A percentile compares a stretch with the other conserved stretches of the same genome.
phyloP scores from a whole-genome alignment of 345 rosid genomes.

The Syzygium aromaticum region DNA sequence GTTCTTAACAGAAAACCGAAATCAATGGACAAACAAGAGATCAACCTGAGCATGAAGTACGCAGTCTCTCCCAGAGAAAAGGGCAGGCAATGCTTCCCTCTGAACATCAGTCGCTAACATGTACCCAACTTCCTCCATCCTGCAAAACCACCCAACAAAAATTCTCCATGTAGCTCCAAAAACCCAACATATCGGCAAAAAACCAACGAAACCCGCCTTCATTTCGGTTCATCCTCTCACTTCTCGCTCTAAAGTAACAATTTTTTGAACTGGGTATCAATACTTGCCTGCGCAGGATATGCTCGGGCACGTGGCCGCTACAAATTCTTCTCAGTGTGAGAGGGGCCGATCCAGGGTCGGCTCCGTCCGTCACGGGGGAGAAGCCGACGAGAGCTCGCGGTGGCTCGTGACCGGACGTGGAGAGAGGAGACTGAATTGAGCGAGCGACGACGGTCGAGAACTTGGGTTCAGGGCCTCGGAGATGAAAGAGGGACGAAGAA shows the following conservation, averaged over 20 bases:
- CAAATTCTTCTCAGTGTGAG: conserved; percentile 31
- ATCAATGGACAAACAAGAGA: neutral
- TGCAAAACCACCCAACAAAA: conserved; percentile 9
- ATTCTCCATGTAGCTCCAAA: neutral
- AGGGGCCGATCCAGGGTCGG: neutral
- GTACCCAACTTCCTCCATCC: conserved; percentile 69
- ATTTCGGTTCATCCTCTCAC: neutral
- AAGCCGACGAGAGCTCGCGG: neutral
- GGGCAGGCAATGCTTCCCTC: conserved; percentile 60
- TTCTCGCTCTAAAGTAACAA: neutral
- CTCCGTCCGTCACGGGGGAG: neutral
- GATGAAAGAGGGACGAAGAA: conserved; percentile 20
- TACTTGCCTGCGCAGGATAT: conserved; percentile 34
- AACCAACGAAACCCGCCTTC: neutral
- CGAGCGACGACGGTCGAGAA: neutral
- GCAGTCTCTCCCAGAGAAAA: conserved; percentile 66
- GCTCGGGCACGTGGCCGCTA: conserved; percentile 43
- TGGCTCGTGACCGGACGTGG: neutral
- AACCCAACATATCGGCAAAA: neutral
- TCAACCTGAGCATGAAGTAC: conserved; percentile 86
- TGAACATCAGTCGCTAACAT: conserved; percentile 55
- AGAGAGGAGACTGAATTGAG: neutral
- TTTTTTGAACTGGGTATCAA: neutral
- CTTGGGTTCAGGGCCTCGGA: neutral
- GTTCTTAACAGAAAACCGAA: neutral